Percentiles rank a stretch among this genome's conserved stretches.
Conservation (phyloP, 805 yeast species). For the Candida silvicultrix region DNA sequence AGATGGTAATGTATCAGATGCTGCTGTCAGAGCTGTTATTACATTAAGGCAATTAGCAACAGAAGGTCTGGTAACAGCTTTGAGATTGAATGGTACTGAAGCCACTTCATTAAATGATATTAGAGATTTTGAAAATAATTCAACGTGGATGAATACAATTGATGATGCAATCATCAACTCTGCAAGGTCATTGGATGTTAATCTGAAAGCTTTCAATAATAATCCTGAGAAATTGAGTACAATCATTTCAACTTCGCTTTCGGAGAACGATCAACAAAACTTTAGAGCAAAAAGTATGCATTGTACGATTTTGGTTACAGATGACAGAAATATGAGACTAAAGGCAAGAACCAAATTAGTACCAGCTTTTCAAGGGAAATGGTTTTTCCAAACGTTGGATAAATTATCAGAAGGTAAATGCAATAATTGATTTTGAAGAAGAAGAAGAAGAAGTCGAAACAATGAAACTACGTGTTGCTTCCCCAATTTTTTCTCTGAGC, state of each 20-base stretch:
- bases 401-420: slow-evolving; percentile 40
- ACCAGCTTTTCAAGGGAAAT: slow-evolving; percentile 48
- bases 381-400: slow-evolving; percentile 52
- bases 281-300: background rate
- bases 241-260: background rate
- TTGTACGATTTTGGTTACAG: slow-evolving; percentile 56
- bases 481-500: too few relatives aligned
- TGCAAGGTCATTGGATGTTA: slow-evolving; percentile 33
- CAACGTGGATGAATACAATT: slow-evolving; percentile 65
- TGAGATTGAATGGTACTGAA: slow-evolving; percentile 63
- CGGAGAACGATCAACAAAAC: background rate
- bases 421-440: slow-evolving; percentile 45
- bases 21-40: slow-evolving; percentile 76
- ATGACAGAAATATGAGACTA: slow-evolving; percentile 66
- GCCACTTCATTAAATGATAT: slow-evolving; percentile 68
- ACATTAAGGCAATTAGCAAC: slow-evolving; percentile 60
- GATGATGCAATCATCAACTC: slow-evolving; percentile 62
- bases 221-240: background rate
- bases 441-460: too few relatives aligned
- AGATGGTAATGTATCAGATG: slow-evolving; percentile 69
- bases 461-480: too few relatives aligned
- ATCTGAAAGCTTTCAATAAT: slow-evolving; percentile 3
- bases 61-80: slow-evolving; percentile 48
- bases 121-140: slow-evolving; percentile 65
- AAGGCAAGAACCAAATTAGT: slow-evolving; percentile 56